Base-by-base conservation (phyloP, 176 grass and related monocot species). In the Carex parvula region DNA sequence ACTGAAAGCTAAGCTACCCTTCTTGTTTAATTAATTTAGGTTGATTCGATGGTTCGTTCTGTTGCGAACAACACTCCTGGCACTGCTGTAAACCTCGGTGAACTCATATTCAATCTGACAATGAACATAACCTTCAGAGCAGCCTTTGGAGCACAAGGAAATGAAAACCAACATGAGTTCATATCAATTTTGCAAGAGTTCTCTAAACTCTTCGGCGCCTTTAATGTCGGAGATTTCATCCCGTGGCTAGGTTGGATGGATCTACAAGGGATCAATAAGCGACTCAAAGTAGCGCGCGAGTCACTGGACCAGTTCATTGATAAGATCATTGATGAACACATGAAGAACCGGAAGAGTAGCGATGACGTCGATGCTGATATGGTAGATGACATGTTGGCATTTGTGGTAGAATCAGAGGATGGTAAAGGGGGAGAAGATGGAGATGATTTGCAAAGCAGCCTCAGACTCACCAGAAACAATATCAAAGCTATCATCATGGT, bases 401-500 rank as follows among this genome's bases (percentile, higher is more conserved):
- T 93, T 78, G 86, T 98, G 29, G 59, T 54, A 0, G 92, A 94
- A 60, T 46, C 20, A 0, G 83, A 81, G 76, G 35, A 8, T 33
- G 33, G 30, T 2, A 68, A 55, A n/a, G 21, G 9, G 21, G 83
- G 2, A 79, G 89, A 71, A 60, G 70, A 54, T 39, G 84, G 6
- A 3, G 91, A 93, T 57, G 91, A 98, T 30, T 87, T 95, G 62
- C 86, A 90, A 30, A 93, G 53, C 74, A 93, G 76, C 4, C 89
- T 98, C 69, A 89, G 60, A 6, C 89, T 98, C 64, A 90, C 91
- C 20, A 90, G 89, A 41, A 89, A 93, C 57, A 93, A 98, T 81
- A 95, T 98, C 54, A 98, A 95, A 88, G 95, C 91, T 12, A 93
- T 98, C 21, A 90, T 95, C 84, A 98, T 98, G 95, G 95, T 98